Evolutionary conservation across 306 rosid genomes (phyloP), one percentile per base, ranked within the genome.

Genomic region (Quercus alba): DNA sequence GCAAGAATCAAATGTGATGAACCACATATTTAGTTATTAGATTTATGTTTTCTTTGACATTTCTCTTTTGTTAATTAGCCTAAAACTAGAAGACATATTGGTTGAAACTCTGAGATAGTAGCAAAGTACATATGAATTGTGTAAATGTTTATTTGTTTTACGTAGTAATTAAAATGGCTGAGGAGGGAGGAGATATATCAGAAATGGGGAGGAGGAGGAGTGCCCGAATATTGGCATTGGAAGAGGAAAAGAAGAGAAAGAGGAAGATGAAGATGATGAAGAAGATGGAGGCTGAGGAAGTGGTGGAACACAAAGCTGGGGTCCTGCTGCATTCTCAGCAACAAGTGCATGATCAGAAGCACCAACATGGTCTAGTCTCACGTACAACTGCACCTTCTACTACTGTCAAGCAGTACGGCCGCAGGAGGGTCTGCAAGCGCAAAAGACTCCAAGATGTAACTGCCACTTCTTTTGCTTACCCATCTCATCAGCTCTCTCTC

Each of bases 351-450:
- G 46, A 35, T 41, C 46, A 41, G 28, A 52, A 19, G 21, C 73
- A 64, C 51, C 18, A 38, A 54, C 52, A 38, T 54, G 68, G 49
- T 41, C 35, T 1, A 8, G 46, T 41, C 58, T 49, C 17, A 49
- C 4, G 5, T 49, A 12, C 17, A 49, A 49, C 54, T 10, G 54
- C 54, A 11, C 17, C 5, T 10, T 61, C 9, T 4, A 20, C 28
- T 10, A 68, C 72, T 35, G 3, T 68, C 52, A 68, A 0, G 28
- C 72, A 68, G 26, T n/a, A 31, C 57, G 70, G 20, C 74, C 33
- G 62, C 80, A 85, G 69, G 78, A 82, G 81, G 68, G 85, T 78
- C 11, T 68, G 72, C 55, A 82, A 78, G 79, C 73, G 77, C 81
- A 85, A 82, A 61, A 83, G 56, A 64, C 81, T 85, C 23, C 79